These are phyloP conservation scores for Hyaloscypha variabilis DNA, from an alignment of 495 filamentous ascomycete species.

Conservation along the genomic window DNA sequence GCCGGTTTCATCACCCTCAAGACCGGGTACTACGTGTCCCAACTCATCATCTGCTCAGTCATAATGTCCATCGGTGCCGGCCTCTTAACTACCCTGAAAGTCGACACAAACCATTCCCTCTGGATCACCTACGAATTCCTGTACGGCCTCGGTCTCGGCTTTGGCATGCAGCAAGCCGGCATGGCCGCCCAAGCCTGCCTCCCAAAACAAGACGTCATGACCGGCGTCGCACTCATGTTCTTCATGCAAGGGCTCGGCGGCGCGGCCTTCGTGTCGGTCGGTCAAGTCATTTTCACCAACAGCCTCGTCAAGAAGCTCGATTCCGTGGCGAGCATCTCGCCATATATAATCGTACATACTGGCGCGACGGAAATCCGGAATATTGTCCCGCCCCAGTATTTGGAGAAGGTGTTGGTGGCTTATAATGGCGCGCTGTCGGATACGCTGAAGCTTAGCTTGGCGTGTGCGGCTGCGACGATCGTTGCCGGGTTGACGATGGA, in stretches of 20 bases:
- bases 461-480: slow-evolving; percentile 9
- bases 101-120: slow-evolving; percentile 47
- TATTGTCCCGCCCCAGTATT: slow-evolving; percentile 22
- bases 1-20: slow-evolving; percentile 55
- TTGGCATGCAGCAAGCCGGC: slow-evolving; percentile 69
- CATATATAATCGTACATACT: slow-evolving; percentile 47
- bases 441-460: slow-evolving; percentile 33
- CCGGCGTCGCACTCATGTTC: slow-evolving; percentile 63
- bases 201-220: slow-evolving; percentile 53
- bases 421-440: slow-evolving; percentile 37
- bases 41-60: slow-evolving; percentile 52
- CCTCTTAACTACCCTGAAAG: slow-evolving; percentile 61
- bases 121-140: slow-evolving; percentile 76
- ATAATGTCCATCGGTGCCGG: slow-evolving; percentile 64
- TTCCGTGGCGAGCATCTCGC: slow-evolving; percentile 45
- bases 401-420: slow-evolving; percentile 29
- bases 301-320: slow-evolving; percentile 47
- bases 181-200: slow-evolving; percentile 63
- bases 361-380: slow-evolving; percentile 47
- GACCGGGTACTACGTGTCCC: slow-evolving; percentile 69
- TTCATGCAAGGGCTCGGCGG: slow-evolving; percentile 65
- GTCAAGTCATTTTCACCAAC: slow-evolving; percentile 62
- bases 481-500: slow-evolving; percentile 25
- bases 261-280: slow-evolving; percentile 63
- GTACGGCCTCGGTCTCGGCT: slow-evolving; percentile 70